phyloP scores from a whole-genome alignment of 495 filamentous ascomycete species.

The Hyaloscypha finlandica region DNA sequence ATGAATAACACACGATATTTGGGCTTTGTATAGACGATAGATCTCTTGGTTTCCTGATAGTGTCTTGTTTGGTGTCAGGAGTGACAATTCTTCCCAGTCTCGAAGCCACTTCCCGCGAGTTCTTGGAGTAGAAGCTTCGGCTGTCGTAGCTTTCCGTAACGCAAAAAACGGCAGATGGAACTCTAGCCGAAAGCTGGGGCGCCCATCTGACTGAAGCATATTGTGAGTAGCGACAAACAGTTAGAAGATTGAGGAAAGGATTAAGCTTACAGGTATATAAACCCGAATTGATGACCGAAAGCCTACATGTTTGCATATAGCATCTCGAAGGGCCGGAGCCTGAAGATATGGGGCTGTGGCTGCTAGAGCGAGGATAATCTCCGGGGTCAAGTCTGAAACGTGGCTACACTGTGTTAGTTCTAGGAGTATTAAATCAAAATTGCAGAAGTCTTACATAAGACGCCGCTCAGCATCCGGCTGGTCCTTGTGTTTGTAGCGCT shows the following conservation, averaged over 20 bases:
- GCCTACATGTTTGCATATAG: conserved; percentile 6
- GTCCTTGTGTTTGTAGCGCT: no score
- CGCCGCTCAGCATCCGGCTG: not conserved
- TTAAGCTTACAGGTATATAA: conserved; percentile 8
- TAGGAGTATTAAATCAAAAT: not conserved
- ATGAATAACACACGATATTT: not conserved
- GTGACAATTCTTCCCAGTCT: no score
- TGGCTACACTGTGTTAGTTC: conserved; percentile 3
- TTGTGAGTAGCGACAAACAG: no score
- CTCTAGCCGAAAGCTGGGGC: no score
- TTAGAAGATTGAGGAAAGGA: no score
- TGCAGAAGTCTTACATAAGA: conserved; percentile 6
- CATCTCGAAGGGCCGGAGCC: conserved; percentile 8
- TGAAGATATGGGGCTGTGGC: not conserved
- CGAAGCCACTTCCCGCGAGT: no score
- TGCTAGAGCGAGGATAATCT: conserved; percentile 11
- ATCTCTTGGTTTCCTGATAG: not conserved
- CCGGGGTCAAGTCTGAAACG: not conserved
- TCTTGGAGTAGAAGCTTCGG: no score
- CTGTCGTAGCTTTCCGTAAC: no score
- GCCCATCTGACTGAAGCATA: no score
- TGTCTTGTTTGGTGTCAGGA: no score
- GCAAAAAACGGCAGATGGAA: no score
- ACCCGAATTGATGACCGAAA: conserved; percentile 5
- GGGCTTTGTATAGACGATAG: not conserved